Evolutionary conservation across 257 asterid species (phyloP), one percentile per base, ranked within the genome.

Genomic region (Cinchona pubescens): DNA sequence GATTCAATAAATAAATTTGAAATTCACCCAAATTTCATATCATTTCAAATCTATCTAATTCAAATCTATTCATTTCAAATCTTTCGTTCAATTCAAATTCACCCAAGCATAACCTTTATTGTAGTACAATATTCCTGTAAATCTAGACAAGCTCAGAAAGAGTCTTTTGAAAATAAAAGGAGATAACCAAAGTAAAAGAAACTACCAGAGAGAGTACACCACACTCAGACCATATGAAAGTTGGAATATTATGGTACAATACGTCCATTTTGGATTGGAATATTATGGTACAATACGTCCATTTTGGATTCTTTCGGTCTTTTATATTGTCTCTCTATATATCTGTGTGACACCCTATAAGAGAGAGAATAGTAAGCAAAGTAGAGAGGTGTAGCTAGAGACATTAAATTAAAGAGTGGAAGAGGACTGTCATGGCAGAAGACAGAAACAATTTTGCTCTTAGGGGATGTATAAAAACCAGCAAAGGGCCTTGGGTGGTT

Each of bases 401-500:
- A 45, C 34, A 15, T 4, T 1, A 6, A 13, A 15, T 4, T 1
- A 6, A 13, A 34, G 15, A 61, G 12, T 29, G 21, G 13, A 30
- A 30, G 8, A 61, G 12, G 8, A 29, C 21, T 16, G 38, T 18
- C 21, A 25, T 27, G 67, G 4, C 48, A 64, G 30, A 19, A 64
- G 30, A 19, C 29, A 64, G 68, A 34, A 46, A 13, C 12, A 75
- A 48, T 3, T 27, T n/a, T 9, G 72, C 59, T 27, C 73, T 64
- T 18, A 82, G 80, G 62, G 98, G 98, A 0, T 91, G 98, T 84
- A 93, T 91, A 40, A 93, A 82, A 63, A 79, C 76, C 1, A 87
- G 87, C 43, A 88, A 80, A 53, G 94, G 96, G 46, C 94, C 97
- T 2, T 93, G 96, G 98, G 62, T 83, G 66, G 95, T 93, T 15